Evolutionary conservation across 2,329 filamentous ascomycete species (phyloP).

Genomic region (Xylaria sp.): DNA sequence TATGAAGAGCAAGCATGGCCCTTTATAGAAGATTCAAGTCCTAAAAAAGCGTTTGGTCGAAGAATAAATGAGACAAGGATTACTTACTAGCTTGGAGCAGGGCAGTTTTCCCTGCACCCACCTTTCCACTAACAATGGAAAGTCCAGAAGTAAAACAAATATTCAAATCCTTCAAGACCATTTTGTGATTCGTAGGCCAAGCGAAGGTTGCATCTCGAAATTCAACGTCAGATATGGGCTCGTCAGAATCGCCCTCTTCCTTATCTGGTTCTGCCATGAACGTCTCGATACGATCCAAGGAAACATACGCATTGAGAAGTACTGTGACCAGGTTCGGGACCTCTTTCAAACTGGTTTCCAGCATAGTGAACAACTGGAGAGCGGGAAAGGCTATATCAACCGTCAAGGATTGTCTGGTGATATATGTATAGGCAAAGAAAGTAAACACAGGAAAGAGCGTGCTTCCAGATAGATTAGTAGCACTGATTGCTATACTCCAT

Average conservation of each 20-base stretch:
- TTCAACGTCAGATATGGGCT: conserved; percentile 57
- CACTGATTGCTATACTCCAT: conserved; percentile 71
- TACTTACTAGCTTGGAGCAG: conserved; percentile 61
- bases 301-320: conserved; percentile 83
- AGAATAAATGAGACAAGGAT: not conserved
- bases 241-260: conserved; percentile 58
- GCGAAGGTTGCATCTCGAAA: conserved; percentile 77
- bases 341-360: conserved; percentile 79
- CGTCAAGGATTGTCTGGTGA: conserved; percentile 74
- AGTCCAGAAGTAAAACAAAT: conserved; percentile 62
- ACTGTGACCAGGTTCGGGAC: conserved; percentile 80
- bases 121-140: conserved; percentile 67
- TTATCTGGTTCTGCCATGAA: conserved; percentile 91
- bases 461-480: conserved; percentile 77
- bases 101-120: conserved; percentile 71
- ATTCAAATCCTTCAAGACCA: conserved; percentile 61
- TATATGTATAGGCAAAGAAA: conserved; percentile 82
- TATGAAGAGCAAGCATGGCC: not conserved
- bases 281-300: conserved; percentile 81
- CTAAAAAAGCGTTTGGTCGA: not conserved
- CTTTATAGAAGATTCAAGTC: not conserved
- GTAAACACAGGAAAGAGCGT: conserved; percentile 82
- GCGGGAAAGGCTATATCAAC: conserved; percentile 90
- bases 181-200: conserved; percentile 76
- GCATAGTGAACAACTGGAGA: conserved; percentile 79